Evolutionary conservation across 108 stramenopile genomes (phyloP).

Genomic region (Fragilaria crotonensis): DNA sequence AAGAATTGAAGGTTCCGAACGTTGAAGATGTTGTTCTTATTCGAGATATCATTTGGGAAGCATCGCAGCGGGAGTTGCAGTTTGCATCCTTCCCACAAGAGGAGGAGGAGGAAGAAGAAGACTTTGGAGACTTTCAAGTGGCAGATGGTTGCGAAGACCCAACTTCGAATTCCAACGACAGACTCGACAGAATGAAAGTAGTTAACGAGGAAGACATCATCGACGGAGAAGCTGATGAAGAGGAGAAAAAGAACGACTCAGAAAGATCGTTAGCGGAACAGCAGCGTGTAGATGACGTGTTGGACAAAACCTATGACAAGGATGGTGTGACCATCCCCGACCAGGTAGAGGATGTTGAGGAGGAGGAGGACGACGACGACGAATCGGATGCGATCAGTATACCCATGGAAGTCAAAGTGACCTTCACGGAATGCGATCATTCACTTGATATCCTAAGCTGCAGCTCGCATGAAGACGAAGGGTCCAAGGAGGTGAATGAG

Average conservation of each 20-base stretch:
- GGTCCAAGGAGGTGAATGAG: too few relatives aligned
- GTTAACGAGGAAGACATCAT: neutral
- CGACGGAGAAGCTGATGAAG: too few relatives aligned
- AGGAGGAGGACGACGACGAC: neutral
- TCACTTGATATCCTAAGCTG: neutral
- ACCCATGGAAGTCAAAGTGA: neutral
- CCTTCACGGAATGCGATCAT: slow-evolving; percentile 2
- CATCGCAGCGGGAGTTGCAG: neutral
- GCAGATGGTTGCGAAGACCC: neutral
- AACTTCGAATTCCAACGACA: neutral
- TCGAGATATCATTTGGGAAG: neutral
- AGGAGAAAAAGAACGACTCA: neutral
- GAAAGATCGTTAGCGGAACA: neutral
- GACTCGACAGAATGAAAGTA: neutral
- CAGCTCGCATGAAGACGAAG: too few relatives aligned
- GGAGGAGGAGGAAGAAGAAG: neutral
- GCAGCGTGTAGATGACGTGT: neutral
- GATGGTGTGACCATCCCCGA: neutral
- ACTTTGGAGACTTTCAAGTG: slow-evolving; percentile 3
- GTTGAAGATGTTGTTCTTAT: neutral
- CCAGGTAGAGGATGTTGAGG: neutral
- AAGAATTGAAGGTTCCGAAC: neutral
- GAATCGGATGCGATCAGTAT: neutral
- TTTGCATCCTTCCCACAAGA: neutral
- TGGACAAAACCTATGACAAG: neutral